Evolutionary conservation across 2,329 filamentous ascomycete genomes (phyloP).

Genomic region (Paecilomyces dactylethromorphus): DNA sequence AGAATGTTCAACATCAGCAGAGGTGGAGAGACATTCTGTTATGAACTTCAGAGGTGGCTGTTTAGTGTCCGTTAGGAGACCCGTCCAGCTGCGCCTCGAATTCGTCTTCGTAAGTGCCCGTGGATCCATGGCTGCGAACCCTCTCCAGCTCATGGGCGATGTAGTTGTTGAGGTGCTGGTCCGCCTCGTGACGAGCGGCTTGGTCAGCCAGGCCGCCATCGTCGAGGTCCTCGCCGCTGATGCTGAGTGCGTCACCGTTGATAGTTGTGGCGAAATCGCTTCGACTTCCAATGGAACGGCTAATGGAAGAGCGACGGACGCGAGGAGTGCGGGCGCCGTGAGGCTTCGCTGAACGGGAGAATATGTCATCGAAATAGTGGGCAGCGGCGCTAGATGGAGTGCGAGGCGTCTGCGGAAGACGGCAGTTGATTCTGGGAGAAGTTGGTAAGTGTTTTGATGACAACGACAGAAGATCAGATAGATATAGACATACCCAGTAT

Average conservation of each 20-base stretch:
- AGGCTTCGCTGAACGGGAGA: conserved; percentile 50
- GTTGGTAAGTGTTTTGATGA: conserved; percentile 33
- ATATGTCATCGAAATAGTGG: conserved; percentile 93
- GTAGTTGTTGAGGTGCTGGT: conserved; percentile 71
- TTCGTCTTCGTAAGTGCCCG: conserved; percentile 53
- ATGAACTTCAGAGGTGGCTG: not conserved
- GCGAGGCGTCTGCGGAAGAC: conserved; percentile 85
- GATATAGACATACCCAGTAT: conserved; percentile 68
- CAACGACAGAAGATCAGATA: not conserved
- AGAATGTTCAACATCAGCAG: not conserved
- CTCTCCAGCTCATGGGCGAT: conserved; percentile 73
- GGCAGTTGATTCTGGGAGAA: conserved; percentile 65
- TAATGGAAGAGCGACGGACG: conserved; percentile 72
- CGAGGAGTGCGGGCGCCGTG: conserved; percentile 43
- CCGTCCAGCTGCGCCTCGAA: conserved; percentile 53
- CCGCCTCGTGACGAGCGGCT: conserved; percentile 48
- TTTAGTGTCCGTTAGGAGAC: conserved; percentile 15
- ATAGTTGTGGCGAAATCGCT: conserved; percentile 63
- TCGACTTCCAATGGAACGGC: conserved; percentile 73
- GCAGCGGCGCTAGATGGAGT: conserved; percentile 76
- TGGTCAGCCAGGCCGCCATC: conserved; percentile 39
- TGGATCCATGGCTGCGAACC: conserved; percentile 55
- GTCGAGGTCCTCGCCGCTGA: conserved; percentile 29
- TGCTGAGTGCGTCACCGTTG: conserved; percentile 20
- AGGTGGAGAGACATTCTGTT: not conserved